Conservation (phyloP, 768 basidiomycete genomes). For the Tylopilus subfusipes region DNA sequence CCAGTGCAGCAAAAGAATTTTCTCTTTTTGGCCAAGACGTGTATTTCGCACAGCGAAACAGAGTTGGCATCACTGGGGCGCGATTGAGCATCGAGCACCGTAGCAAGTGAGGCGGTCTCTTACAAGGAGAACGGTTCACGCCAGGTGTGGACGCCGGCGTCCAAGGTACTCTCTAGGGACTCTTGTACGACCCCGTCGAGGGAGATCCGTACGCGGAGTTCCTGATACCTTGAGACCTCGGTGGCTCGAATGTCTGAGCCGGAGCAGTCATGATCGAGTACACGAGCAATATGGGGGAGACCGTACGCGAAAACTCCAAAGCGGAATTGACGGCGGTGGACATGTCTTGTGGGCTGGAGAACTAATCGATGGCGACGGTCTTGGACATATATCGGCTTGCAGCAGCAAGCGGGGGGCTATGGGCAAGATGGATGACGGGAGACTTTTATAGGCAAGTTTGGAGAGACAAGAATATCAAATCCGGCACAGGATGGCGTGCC, state of each 20-base stretch:
- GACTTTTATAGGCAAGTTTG: slow-evolving; percentile 24
- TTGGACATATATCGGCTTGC: slow-evolving; percentile 24
- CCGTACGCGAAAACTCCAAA: slow-evolving; percentile 27
- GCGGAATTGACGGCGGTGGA: slow-evolving; percentile 13
- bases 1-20: slow-evolving; percentile 28
- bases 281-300: background rate
- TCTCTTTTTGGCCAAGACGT: slow-evolving; percentile 27
- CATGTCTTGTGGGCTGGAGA: slow-evolving; percentile 15
- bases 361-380: slow-evolving; percentile 10
- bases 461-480: slow-evolving; percentile 29
- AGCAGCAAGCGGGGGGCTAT: slow-evolving; percentile 29
- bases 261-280: background rate
- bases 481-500: slow-evolving; percentile 31
- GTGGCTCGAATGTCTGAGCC: slow-evolving; percentile 21
- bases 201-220: slow-evolving; percentile 26
- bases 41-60: slow-evolving; percentile 27
- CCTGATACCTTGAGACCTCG: slow-evolving; percentile 22
- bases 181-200: slow-evolving; percentile 29
- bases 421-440: slow-evolving; percentile 27
- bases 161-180: slow-evolving; percentile 26
- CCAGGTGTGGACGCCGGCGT: slow-evolving; percentile 26
- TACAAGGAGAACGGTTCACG: slow-evolving; percentile 31
- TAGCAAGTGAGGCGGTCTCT: slow-evolving; percentile 4
- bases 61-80: slow-evolving; percentile 15
- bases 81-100: slow-evolving; percentile 8